Evolutionary conservation across 1,284 basidiomycete species (phyloP), one percentile per base, ranked within the genome.

Genomic region (Volvariella surrecta): DNA sequence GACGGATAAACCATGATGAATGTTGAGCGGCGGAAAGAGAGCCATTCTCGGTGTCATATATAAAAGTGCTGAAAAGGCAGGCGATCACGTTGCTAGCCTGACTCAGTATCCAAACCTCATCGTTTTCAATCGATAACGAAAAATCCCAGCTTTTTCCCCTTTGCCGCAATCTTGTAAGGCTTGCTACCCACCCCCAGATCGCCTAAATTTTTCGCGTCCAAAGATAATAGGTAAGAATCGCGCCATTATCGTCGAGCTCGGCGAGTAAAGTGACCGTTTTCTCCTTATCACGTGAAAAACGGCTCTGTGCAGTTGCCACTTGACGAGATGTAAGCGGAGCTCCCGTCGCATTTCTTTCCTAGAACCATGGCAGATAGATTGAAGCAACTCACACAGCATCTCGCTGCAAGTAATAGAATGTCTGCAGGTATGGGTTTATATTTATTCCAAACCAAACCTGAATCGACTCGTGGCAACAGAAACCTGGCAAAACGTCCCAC

Each of bases 401-500:
- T 66, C 48, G 50, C 52, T 49, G 55, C 48, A 46, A 35, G 34
- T 19, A 48, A 44, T 49, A 54, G 57, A 32, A 65, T 70, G 66
- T 61, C 71, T 31, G 67, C 71, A 63, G 81, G 80, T 79, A 54
- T 38, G 68, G 51, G 44, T 28, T 44, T 40, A 22, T 22, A 20
- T 28, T 9, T 32, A 42, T 45, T 37, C 21, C 35, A 43, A 19
- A 32, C 44, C n/a, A n/a, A n/a, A 44, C 47, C 44, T 39, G 15
- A 9, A 31, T 31, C 30, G 15, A 24, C 41, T 39, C 11, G 15
- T 39, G 39, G 37, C 35, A 13, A n/a, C 60, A 87, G 85, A 87
- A 68, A 62, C 66, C 40, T 89, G 84, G 83, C 67, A 79, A 46
- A 58, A 66, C 44, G 82, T 90, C 18, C 82, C 86, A 24, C 76